Conservation (phyloP, 78 protist species). For the Dictyostelium intermedium region DNA sequence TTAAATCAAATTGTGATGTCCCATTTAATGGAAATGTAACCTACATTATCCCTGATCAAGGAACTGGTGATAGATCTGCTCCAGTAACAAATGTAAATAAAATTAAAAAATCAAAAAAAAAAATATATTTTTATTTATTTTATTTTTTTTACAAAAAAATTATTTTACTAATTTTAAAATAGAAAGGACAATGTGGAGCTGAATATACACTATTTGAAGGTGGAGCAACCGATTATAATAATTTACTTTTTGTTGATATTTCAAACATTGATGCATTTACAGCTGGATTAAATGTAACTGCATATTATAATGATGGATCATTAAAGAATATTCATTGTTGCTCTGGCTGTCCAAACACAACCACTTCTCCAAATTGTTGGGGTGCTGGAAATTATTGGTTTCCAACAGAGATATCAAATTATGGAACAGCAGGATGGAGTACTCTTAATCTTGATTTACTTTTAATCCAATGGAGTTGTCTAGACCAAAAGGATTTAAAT, state of each 20-base stretch:
- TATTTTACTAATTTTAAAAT: neutral
- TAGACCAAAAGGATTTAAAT: neutral
- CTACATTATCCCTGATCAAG: neutral
- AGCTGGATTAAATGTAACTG: neutral
- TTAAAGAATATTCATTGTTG: neutral
- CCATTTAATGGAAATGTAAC: neutral
- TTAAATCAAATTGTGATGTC: slow-evolving; percentile 2
- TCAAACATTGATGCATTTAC: slow-evolving; percentile 3
- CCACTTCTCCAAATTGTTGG: neutral
- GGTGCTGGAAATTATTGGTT: neutral
- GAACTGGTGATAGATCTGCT: neutral
- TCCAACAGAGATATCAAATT: neutral
- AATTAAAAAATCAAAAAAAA: too few species aligned
- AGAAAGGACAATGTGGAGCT: neutral
- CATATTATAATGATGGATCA: neutral
- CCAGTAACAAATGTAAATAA: neutral
- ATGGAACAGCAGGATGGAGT: neutral
- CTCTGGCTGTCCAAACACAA: neutral
- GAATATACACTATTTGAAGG: neutral
- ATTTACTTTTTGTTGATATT: neutral
- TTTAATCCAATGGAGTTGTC: neutral
- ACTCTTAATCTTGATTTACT: neutral
- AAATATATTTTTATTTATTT: neutral
- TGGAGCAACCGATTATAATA: neutral
- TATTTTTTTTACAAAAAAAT: too few species aligned